Evolutionary conservation across 139 green algal genomes (phyloP), one percentile per base, ranked within the genome.

Genomic region (Chloropicon primus): DNA sequence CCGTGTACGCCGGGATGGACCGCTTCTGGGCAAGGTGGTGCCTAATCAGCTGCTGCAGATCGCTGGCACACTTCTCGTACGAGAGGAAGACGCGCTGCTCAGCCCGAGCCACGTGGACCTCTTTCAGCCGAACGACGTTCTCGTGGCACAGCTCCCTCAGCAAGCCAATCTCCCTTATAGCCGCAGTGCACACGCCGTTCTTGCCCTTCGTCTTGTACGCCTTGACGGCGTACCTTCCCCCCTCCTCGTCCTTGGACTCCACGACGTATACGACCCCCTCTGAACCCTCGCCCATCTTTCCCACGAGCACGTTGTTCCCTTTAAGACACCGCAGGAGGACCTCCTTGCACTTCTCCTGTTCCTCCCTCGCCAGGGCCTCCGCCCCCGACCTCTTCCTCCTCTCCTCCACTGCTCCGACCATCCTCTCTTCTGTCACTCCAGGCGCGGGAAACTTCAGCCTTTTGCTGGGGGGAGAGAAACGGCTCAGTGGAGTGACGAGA

Each of bases 21-120:
- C 27, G 24, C 75, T 83, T 79, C 22, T 73, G 71, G 53, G 84
- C 84, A 24, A 82, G 79, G 78, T 92, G 88, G 83, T 87, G 87
- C 72, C 84, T 79, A 76, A 94, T 89, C 80, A 94, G 89, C 71
- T 92, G 88, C 78, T 92, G 91, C 81, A 94, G 73, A 79, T 94
- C 90, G 74, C 90, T 86, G 25, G 93, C 87, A 5, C 88, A 89
- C 24, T 92, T 92, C n/a, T 92, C 87, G 80, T 93, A 94, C 0
- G 86, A 89, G 28, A 94, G 86, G 74, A 81, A 90, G 27, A 94
- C 76, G 28, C 74, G 83, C 17, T 85, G 71, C 17, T n/a, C 28
- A 71, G 84, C 77, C 41, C 83, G 74, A 25, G 27, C 24, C 72
- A 87, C 79, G 79, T 81, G 73, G 41, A 88, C 84, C 22, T 5